Conservation (phyloP, 164 flowering plant species). For the Nelumbo lutea region DNA sequence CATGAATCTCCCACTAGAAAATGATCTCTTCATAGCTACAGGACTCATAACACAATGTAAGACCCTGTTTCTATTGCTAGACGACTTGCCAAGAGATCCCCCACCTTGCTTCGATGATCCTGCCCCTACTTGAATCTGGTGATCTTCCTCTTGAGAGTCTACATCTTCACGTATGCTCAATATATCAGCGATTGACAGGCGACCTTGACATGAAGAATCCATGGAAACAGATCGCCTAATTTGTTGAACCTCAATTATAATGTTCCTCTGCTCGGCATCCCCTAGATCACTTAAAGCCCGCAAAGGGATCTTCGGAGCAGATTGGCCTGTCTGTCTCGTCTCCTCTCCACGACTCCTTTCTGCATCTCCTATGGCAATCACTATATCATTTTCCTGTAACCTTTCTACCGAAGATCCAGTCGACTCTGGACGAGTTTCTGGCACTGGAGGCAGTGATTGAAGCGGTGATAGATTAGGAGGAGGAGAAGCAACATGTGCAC, state of each 20-base stretch:
- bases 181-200: constrained; percentile 45
- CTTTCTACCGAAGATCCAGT: constrained; percentile 9
- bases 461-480: constrained; percentile 15
- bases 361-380: constrained; percentile 3
- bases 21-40: constrained; percentile 53
- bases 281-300: constrained; percentile 31
- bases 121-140: constrained; percentile 1
- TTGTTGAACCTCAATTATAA: constrained; percentile 30
- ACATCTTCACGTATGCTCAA: constrained; percentile 22
- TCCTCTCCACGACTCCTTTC: constrained; percentile 18
- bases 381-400: constrained; percentile 19
- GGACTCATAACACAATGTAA: constrained; percentile 40
- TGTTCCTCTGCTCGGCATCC: constrained; percentile 19
- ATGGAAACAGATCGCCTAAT: constrained; percentile 60
- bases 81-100: constrained; percentile 25
- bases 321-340: neutral
- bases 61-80: constrained; percentile 21
- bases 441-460: constrained; percentile 18
- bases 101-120: constrained; percentile 32
- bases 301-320: constrained; percentile 21
- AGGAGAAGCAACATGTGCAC: constrained; percentile 40
- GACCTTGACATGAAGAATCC: constrained; percentile 34
- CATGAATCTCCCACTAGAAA: constrained; percentile 60
- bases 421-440: constrained; percentile 6
- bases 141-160: constrained; percentile 11